Evolutionary conservation across 257 asterid genomes (phyloP), one percentile per base, ranked within the genome.

Genomic region (Solanum lignicaule): DNA sequence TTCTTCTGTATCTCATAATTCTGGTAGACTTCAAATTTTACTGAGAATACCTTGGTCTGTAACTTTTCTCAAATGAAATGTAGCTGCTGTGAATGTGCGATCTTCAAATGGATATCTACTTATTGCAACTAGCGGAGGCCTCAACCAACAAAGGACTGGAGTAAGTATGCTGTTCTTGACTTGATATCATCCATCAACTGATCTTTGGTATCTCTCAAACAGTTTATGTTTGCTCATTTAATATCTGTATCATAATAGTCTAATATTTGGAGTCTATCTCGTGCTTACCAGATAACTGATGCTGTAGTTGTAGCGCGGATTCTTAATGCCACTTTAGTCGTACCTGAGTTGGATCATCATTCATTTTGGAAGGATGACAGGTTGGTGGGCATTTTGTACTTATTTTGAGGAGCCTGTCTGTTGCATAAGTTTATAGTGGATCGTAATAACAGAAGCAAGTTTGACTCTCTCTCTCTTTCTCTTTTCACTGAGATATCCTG

Each of bases 281-380:
- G 79, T 88, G 74, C 73, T 85, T 87, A 90, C 89, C 95, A 97
- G 99, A 97, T 97, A 91, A 97, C 98, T 76, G 99, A 97, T 91
- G 99, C 99, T 91, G 99, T 96, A 87, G 99, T 93, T 87, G 99
- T 97, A 90, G 99, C 99, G 84, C 91, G 98, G 88, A 94, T 96
- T 84, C 94, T 97, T 82, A 97, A 97, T 87, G 98, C 99, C 83
- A 97, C 99, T 81, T 94, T 97, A 90, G 98, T 97, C 58, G 94
- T 94, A 84, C 99, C 99, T 68, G 98, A 95, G 90, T 92, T 97
- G 96, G 99, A 97, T 93, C 99, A 96, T 86, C 90, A 95, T 89
- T 97, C 99, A 9, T 97, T 85, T 92, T 97, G 99, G 99, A 96
- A 95, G 93, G 99, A 97, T 90, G 98, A 95, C 75, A 97, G 99